These are phyloP conservation scores for Aquilaria malaccensis DNA, from an alignment of 345 rosid species.

Conservation along the genomic window DNA sequence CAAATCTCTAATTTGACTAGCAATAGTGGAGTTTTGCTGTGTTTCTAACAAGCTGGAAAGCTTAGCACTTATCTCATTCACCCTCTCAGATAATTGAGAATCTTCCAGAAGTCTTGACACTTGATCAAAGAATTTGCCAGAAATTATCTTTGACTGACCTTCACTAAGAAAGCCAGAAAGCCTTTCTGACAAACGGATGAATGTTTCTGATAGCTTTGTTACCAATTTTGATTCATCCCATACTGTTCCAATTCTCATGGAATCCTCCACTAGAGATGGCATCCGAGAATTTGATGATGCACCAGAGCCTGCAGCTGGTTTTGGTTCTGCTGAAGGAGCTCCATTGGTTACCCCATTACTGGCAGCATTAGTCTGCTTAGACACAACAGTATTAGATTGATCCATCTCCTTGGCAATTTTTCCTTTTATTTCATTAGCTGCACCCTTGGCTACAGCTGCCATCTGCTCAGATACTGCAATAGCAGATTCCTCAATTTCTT, in stretches of 20 bases:
- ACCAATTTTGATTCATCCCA: conserved; percentile 77
- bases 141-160: conserved; percentile 68
- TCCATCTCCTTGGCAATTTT: conserved; percentile 47
- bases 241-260: conserved; percentile 28
- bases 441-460: conserved; percentile 49
- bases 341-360: conserved; percentile 35
- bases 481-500: conserved; percentile 52
- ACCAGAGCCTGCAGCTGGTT: conserved; percentile 18
- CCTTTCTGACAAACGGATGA: conserved; percentile 77
- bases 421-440: conserved; percentile 33
- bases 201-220: conserved; percentile 55
- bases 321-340: conserved; percentile 24
- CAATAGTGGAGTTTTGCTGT: conserved; percentile 66
- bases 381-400: conserved; percentile 39
- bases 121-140: conserved; percentile 72
- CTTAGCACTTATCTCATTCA: conserved; percentile 61
- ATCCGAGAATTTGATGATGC: conserved; percentile 23
- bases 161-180: conserved; percentile 88
- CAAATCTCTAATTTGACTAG: conserved; percentile 63
- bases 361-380: conserved; percentile 49
- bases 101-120: conserved; percentile 72
- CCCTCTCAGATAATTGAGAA: conserved; percentile 59
- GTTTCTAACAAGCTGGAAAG: conserved; percentile 69
- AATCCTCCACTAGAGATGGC: conserved; percentile 34
- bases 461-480: conserved; percentile 39